Evolutionary conservation across 2,329 filamentous ascomycete species (phyloP).

Genomic region (Colletotrichum chrysophilum): DNA sequence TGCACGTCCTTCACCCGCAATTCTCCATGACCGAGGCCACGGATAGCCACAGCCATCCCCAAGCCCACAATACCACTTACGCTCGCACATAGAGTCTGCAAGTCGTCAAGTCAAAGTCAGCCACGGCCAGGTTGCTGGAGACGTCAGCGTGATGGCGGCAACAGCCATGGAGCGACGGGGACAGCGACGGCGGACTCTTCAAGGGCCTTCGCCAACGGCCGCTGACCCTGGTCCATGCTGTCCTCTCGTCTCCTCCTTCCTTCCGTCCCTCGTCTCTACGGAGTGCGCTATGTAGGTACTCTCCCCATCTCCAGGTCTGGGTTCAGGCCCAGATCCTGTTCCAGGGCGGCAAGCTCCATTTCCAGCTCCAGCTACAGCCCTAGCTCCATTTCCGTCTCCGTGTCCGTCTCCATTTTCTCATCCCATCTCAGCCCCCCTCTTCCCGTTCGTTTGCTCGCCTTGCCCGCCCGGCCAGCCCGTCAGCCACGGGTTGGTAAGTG

Average conservation of each 20-base stretch:
- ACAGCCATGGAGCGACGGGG: background rate
- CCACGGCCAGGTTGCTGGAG: background rate
- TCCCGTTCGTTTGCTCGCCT: slow-evolving; percentile 1
- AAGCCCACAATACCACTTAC: background rate
- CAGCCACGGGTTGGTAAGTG: background rate
- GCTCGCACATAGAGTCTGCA: background rate
- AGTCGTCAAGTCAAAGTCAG: background rate
- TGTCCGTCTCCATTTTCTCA: background rate
- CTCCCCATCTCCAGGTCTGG: background rate
- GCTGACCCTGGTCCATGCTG: slow-evolving; percentile 7
- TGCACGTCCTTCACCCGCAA: background rate
- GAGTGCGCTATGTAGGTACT: background rate
- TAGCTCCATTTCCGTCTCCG: slow-evolving; percentile 1
- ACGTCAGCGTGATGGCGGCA: background rate
- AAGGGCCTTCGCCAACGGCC: slow-evolving; percentile 1
- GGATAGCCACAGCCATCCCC: background rate
- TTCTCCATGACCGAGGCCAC: background rate
- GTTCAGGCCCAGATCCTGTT: background rate
- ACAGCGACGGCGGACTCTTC: background rate
- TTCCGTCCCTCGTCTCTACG: background rate
- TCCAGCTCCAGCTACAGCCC: background rate
- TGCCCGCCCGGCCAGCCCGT: slow-evolving; percentile 10
- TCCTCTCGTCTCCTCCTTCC: slow-evolving; percentile 1
- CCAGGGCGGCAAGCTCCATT: background rate
- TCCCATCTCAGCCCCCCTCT: background rate